These are phyloP conservation scores for Cryomyces antarcticus DNA, from an alignment of 495 filamentous ascomycete species.

Conservation along the genomic window DNA sequence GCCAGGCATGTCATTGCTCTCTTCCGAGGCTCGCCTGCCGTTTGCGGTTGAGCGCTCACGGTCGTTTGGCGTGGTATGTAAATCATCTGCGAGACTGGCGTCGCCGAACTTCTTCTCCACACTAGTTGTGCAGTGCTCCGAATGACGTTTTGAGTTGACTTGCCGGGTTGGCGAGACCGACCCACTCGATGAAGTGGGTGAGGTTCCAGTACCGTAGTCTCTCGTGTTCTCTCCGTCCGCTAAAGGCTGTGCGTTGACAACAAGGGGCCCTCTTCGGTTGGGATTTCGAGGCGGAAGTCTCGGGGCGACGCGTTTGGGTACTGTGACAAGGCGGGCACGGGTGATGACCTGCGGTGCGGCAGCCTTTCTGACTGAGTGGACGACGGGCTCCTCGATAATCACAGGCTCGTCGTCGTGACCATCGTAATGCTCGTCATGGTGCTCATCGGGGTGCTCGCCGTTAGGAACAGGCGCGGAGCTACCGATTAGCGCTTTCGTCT, in stretches of 20 bases:
- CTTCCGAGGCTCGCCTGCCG: no score
- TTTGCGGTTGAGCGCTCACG: no score
- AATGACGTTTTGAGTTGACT: no score
- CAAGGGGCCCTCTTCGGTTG: constrained; percentile 7
- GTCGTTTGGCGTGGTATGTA: no score
- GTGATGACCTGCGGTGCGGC: constrained; percentile 12
- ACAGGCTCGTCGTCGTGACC: constrained; percentile 2
- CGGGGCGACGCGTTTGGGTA: constrained; percentile 15
- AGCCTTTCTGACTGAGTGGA: constrained; percentile 11
- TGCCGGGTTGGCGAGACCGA: no score
- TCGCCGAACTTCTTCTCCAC: no score
- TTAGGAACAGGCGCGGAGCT: constrained; percentile 2
- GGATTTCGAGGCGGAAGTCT: constrained; percentile 19
- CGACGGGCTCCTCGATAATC: constrained; percentile 6
- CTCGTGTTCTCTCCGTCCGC: no score
- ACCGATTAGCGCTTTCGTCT: background rate
- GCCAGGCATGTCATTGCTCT: no score
- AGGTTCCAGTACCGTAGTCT: no score
- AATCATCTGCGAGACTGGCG: no score
- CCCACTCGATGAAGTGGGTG: no score
- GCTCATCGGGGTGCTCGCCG: constrained; percentile 3
- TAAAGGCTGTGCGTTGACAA: constrained; percentile 6
- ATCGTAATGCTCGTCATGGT: constrained; percentile 2
- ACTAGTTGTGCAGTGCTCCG: no score
- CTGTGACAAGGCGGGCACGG: constrained; percentile 14